Evolutionary conservation across 306 rosid genomes (phyloP), one percentile per base, ranked within the genome.

Genomic region (Rosa chinensis): DNA sequence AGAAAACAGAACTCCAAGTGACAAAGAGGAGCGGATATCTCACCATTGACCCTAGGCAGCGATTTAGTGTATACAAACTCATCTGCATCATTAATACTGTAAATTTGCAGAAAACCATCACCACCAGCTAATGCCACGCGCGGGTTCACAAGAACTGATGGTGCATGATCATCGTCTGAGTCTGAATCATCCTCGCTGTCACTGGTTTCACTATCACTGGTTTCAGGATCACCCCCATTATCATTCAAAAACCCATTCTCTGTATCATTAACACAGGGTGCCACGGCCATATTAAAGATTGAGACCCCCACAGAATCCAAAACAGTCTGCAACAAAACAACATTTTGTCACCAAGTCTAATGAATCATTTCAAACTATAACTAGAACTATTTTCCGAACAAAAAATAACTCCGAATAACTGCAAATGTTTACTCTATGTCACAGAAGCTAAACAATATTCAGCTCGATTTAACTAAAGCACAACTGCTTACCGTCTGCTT

Each of bases 271-370:
- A 18, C 74, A 78, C 67, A 83, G 40, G 89, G 87, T 5, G 87
- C 87, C 49, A 85, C 85, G 32, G 94, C 92, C 97, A 96, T 96
- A 84, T 91, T 93, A 97, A 98, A 96, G 56, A 96, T 93, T 44
- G 98, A 84, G 50, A 91, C 89, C 25, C 92, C 95, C 39, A 84
- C 85, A 4, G 96, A 89, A 8, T 85, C 90, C 58, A 93, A 82
- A 73, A 89, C 90, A 6, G 84, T 87, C 99, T 96, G 87, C 73
- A 71, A 74, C n/a, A 43, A 13, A 56, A 16, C 70, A 79, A 66
- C 17, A 47, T 42, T 48, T 40, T 61, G 42, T 61, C 44, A 62
- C 73, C 21, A 21, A 45, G 62, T 18, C 73, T 61, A 44, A 47
- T 52, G 37, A 69, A 47, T 23, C 44, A 25, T 28, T 4, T 20